Evolutionary conservation across 805 yeast species (phyloP).

Genomic region (Blastobotrys attinorum): DNA sequence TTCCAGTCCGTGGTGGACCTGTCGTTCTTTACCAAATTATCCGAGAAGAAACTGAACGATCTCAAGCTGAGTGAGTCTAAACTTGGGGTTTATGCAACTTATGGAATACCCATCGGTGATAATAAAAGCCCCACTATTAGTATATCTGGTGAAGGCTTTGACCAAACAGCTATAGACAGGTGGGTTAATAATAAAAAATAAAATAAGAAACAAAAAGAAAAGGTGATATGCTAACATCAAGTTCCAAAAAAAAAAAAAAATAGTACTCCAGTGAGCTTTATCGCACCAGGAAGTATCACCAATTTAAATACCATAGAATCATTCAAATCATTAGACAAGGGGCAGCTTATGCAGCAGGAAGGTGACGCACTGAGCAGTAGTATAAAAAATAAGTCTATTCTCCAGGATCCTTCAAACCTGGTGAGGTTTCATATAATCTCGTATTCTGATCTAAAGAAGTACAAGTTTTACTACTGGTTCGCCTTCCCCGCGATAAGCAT

Average conservation of each 20-base stretch:
- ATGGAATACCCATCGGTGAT: constrained; percentile 21
- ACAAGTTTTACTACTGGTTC: constrained; percentile 84
- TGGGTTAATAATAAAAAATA: no score
- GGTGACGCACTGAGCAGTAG: constrained; percentile 28
- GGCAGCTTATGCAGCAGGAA: constrained; percentile 39
- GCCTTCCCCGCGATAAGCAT: constrained; percentile 61
- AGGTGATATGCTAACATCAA: no score
- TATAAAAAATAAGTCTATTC: constrained; percentile 30
- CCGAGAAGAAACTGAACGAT: constrained; percentile 65
- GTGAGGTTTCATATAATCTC: constrained; percentile 46
- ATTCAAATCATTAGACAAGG: constrained; percentile 65
- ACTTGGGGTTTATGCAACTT: constrained; percentile 36
- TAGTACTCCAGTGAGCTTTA: constrained; percentile 17
- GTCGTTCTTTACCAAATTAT: constrained; percentile 71
- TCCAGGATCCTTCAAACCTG: constrained; percentile 36
- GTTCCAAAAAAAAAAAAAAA: no score
- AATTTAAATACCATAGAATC: constrained; percentile 84
- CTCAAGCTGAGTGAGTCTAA: constrained; percentile 53
- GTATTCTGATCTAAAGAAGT: constrained; percentile 85
- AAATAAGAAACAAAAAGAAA: no score
- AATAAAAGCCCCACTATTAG: constrained; percentile 31
- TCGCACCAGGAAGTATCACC: constrained; percentile 36
- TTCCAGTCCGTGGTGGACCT: constrained; percentile 74
- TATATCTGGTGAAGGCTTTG: constrained; percentile 17
- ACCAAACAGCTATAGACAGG: no score